phyloP scores from a whole-genome alignment of 1,284 basidiomycete species.

The Entoloma clypeatum region DNA sequence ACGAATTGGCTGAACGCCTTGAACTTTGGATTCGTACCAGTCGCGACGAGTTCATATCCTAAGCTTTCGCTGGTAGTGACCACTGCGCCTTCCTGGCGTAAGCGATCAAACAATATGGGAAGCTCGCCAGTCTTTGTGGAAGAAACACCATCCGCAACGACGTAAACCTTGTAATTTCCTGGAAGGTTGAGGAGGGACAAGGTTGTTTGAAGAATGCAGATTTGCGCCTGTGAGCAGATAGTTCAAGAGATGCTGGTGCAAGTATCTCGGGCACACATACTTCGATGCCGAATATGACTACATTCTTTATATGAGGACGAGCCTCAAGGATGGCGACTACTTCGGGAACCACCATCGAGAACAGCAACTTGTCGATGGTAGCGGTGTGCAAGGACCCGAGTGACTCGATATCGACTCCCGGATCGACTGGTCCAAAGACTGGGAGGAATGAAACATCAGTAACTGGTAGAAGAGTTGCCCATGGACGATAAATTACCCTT shows the following conservation, averaged over 20 bases:
- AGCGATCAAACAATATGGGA: conserved; percentile 56
- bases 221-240: conserved; percentile 59
- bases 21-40: conserved; percentile 67
- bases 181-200: conserved; percentile 54
- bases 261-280: conserved; percentile 34
- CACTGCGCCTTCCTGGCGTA: conserved; percentile 73
- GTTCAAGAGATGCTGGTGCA: neutral
- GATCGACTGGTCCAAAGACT: conserved; percentile 73
- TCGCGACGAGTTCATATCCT: conserved; percentile 75
- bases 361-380: conserved; percentile 70
- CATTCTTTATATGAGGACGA: conserved; percentile 46
- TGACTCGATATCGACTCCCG: conserved; percentile 56
- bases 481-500: conserved; percentile 46
- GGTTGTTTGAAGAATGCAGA: conserved; percentile 84
- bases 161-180: conserved; percentile 37
- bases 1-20: conserved; percentile 70
- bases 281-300: conserved; percentile 86
- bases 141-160: conserved; percentile 84
- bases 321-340: conserved; percentile 50
- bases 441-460: conserved; percentile 8
- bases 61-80: conserved; percentile 82
- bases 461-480: neutral
- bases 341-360: conserved; percentile 80
- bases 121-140: conserved; percentile 75
- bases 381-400: conserved; percentile 58